These are phyloP conservation scores for Cytospora paraplurivora DNA, from an alignment of 2,329 filamentous ascomycete genomes.

Conservation along the genomic window DNA sequence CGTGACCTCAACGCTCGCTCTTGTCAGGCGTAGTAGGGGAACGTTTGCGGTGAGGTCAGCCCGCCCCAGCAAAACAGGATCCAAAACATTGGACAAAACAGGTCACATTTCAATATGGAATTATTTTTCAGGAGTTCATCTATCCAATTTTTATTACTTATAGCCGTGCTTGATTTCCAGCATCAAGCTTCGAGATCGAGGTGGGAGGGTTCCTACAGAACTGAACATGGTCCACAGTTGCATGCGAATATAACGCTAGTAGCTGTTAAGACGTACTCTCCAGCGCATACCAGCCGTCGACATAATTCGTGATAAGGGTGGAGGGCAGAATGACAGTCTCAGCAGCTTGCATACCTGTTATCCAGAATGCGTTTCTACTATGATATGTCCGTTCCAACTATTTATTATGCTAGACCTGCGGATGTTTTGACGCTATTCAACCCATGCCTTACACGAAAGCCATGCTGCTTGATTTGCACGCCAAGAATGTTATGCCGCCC, in stretches of 20 bases:
- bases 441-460: background rate
- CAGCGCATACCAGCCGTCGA: background rate
- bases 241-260: background rate
- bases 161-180: background rate
- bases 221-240: background rate
- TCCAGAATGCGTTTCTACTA: no score
- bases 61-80: background rate
- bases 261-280: background rate
- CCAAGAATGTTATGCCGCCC: slow-evolving; percentile 19
- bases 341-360: background rate
- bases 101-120: background rate
- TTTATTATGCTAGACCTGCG: background rate
- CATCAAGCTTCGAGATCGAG: background rate
- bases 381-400: background rate
- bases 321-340: background rate
- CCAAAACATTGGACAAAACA: background rate
- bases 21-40: background rate
- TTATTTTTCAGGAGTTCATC: background rate
- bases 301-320: slow-evolving; percentile 12
- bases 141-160: background rate
- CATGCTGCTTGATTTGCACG: background rate
- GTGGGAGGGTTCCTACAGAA: background rate
- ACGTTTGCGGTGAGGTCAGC: background rate
- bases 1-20: background rate
- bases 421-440: slow-evolving; percentile 4